These are phyloP conservation scores for Solanum gracilifrons DNA, from an alignment of 257 asterid genomes.

Conservation along the genomic window DNA sequence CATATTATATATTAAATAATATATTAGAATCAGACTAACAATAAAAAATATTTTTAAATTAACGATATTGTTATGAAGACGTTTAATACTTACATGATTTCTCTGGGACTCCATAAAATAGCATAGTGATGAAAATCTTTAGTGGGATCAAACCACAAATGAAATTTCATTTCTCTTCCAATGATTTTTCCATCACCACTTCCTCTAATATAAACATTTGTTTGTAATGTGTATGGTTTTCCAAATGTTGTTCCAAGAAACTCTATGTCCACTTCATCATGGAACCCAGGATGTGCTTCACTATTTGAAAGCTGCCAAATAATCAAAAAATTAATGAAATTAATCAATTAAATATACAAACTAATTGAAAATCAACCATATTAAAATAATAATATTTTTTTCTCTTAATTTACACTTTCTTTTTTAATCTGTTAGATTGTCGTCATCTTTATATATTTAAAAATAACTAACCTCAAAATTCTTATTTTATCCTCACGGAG, in stretches of 20 bases:
- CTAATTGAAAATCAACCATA: not conserved
- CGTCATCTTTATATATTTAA: not conserved
- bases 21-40: not conserved
- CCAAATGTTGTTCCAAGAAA: constrained; percentile 92
- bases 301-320: constrained; percentile 58
- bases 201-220: constrained; percentile 84
- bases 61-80: not conserved
- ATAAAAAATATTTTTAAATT: not conserved
- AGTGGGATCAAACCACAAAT: constrained; percentile 96
- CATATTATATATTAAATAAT: too few species aligned
- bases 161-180: constrained; percentile 93
- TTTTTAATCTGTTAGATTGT: not conserved
- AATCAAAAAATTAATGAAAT: not conserved
- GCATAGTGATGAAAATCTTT: constrained; percentile 76
- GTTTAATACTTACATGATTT: constrained; percentile 51
- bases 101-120: constrained; percentile 62
- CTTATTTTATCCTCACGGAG: not conserved
- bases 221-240: constrained; percentile 84
- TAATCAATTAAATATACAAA: not conserved
- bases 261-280: constrained; percentile 92
- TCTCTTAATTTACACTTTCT: not conserved
- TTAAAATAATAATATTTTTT: not conserved
- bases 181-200: constrained; percentile 83
- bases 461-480: not conserved
- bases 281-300: constrained; percentile 86